A percentile compares a stretch with the other conserved stretches of the same genome.
Conservation (phyloP, 2,329 filamentous ascomycete species). For the Dactylonectria macrodidyma region DNA sequence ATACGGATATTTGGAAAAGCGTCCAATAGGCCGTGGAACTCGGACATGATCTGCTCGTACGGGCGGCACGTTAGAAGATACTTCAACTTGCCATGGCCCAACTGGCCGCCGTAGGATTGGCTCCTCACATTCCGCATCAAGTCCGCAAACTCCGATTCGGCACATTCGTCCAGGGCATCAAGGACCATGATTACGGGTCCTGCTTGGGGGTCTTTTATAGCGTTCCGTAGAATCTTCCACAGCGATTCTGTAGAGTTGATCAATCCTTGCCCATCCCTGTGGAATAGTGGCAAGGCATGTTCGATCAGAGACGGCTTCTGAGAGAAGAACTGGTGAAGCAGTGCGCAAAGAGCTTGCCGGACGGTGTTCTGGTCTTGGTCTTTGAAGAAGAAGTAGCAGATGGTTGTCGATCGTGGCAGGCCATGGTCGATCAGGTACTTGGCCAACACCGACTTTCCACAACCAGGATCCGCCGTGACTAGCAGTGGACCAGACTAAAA, state of each 20-base stretch:
- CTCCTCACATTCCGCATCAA: conserved; percentile 35
- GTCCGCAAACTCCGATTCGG: conserved; percentile 35
- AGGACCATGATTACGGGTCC: conserved; percentile 52
- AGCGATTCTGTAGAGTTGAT: conserved; percentile 43
- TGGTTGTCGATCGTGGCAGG: conserved; percentile 42
- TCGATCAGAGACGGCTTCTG: conserved; percentile 50
- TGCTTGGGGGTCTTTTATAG: conserved; percentile 31
- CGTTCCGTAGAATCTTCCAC: conserved; percentile 52
- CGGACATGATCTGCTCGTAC: conserved; percentile 47
- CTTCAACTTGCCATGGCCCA: conserved; percentile 43
- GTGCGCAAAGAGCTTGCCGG: conserved; percentile 54
- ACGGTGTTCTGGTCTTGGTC: conserved; percentile 54
- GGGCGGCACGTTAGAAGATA: conserved; percentile 37
- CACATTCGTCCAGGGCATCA: conserved; percentile 59
- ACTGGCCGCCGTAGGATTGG: conserved; percentile 13
- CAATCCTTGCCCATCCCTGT: conserved; percentile 42
- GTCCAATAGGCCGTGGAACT: conserved; percentile 41
- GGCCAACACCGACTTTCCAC: conserved; percentile 56
- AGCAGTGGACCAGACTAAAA: conserved; percentile 24
- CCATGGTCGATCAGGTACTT: conserved; percentile 28
- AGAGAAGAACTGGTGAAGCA: conserved; percentile 58
- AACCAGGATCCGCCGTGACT: conserved; percentile 58
- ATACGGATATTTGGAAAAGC: conserved; percentile 52
- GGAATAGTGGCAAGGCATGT: conserved; percentile 49
- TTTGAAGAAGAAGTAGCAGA: conserved; percentile 62